phyloP scores from a whole-genome alignment of 2,329 filamentous ascomycete species.

The Cladophialophora psammophila region DNA sequence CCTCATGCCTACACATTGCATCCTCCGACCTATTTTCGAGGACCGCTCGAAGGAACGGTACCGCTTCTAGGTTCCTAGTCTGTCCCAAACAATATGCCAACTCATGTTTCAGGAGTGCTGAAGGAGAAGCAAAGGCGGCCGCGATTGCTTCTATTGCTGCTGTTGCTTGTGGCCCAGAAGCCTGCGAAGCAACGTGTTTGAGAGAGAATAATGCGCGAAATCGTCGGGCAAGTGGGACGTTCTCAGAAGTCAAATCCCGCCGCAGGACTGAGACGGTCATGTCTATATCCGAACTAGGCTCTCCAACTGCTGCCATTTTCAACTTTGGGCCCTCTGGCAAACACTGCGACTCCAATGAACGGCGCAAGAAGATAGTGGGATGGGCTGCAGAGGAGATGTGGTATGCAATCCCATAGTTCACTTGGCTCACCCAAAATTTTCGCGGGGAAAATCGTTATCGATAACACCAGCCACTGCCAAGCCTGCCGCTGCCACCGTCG shows the following conservation, averaged over 20 bases:
- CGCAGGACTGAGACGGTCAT: conserved; percentile 59
- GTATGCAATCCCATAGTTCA: background rate
- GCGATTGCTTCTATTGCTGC: conserved; percentile 82
- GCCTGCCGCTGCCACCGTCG: background rate
- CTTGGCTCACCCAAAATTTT: conserved; percentile 15
- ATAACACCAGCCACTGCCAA: conserved; percentile 20
- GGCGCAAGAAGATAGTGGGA: background rate
- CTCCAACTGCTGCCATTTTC: conserved; percentile 31
- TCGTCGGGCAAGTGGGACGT: conserved; percentile 80
- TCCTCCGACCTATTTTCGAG: conserved; percentile 83
- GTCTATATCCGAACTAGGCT: conserved; percentile 48
- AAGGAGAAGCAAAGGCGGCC: conserved; percentile 82
- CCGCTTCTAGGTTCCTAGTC: conserved; percentile 77
- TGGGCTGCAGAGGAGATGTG: background rate
- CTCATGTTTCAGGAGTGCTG: conserved; percentile 93
- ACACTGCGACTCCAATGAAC: background rate
- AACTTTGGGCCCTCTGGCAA: background rate
- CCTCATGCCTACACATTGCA: conserved; percentile 94
- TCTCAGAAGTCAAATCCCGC: conserved; percentile 79
- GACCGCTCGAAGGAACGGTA: conserved; percentile 74
- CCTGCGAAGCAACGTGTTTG: conserved; percentile 83
- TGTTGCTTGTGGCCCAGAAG: conserved; percentile 64
- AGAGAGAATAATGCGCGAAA: conserved; percentile 98
- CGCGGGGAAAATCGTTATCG: conserved; percentile 14
- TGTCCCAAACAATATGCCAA: conserved; percentile 97